phyloP scores from a whole-genome alignment of 305 asterid species.

The Plantago lanceolata region DNA sequence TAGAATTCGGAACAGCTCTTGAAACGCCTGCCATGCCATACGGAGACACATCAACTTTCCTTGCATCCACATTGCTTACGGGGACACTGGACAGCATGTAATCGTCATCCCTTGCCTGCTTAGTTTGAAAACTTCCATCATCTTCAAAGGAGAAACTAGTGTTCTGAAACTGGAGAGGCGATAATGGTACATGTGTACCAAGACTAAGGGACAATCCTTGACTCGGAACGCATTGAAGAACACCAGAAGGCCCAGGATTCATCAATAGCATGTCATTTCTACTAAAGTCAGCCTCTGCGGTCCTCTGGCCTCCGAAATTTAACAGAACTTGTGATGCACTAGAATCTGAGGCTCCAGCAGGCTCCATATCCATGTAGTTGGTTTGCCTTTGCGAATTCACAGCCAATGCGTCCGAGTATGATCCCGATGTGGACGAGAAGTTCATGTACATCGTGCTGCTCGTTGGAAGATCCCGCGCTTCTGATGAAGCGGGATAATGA shows the following conservation, averaged over 20 bases:
- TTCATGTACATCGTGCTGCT: constrained; percentile 58
- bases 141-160: constrained; percentile 41
- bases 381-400: constrained; percentile 22
- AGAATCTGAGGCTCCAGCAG: constrained; percentile 36
- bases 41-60: constrained; percentile 33
- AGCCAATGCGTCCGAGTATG: constrained; percentile 42
- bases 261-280: constrained; percentile 45
- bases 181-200: constrained; percentile 46
- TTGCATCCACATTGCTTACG: constrained; percentile 24
- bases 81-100: constrained; percentile 30
- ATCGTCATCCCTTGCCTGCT: constrained; percentile 37
- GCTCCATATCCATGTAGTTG: constrained; percentile 26
- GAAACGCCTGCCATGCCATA: constrained; percentile 41
- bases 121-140: constrained; percentile 37
- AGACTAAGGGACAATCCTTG: constrained; percentile 84
- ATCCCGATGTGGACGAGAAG: constrained; percentile 51
- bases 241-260: constrained; percentile 33
- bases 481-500: constrained; percentile 45
- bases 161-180: constrained; percentile 41
- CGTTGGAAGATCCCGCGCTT: constrained; percentile 39
- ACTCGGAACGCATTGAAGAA: constrained; percentile 38
- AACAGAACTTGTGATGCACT: constrained; percentile 41
- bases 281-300: constrained; percentile 36
- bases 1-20: constrained; percentile 51
- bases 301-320: constrained; percentile 44